A percentile compares a stretch with the other conserved stretches of the same genome.
phyloP scores from a whole-genome alignment of 2,329 filamentous ascomycete species.

The Xylaria sp. region DNA sequence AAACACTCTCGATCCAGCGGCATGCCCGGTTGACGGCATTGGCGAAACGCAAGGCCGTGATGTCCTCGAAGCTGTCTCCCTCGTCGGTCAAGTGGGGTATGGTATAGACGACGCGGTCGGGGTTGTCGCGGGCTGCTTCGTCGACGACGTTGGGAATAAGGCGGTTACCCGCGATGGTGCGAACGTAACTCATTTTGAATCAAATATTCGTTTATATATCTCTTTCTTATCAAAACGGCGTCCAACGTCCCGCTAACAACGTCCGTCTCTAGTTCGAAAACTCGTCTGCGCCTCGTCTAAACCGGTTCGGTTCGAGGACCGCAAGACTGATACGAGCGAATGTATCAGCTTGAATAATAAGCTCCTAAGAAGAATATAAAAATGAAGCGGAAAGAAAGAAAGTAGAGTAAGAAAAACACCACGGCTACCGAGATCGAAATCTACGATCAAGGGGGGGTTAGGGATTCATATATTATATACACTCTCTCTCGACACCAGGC shows the following conservation, averaged over 20 bases:
- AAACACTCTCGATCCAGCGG: slow-evolving; percentile 31
- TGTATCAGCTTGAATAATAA: slow-evolving; percentile 16
- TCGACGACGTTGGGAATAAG: slow-evolving; percentile 35
- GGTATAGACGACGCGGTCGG: slow-evolving; percentile 33
- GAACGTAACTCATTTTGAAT: slow-evolving; percentile 25
- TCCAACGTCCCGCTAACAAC: background rate
- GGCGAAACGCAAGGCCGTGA: slow-evolving; percentile 32
- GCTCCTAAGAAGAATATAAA: slow-evolving; percentile 16
- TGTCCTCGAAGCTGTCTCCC: slow-evolving; percentile 33
- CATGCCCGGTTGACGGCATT: slow-evolving; percentile 33
- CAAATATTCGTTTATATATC: background rate
- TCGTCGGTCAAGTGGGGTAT: slow-evolving; percentile 32
- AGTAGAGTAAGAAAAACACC: slow-evolving; percentile 27
- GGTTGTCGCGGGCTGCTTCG: slow-evolving; percentile 30
- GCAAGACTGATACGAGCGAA: slow-evolving; percentile 17
- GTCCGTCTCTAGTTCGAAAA: slow-evolving; percentile 1
- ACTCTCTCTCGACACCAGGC: background rate
- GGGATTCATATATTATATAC: slow-evolving; percentile 24
- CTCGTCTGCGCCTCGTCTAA: background rate
- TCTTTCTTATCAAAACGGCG: background rate
- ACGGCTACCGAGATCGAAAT: slow-evolving; percentile 19
- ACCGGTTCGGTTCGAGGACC: background rate
- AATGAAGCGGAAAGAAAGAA: slow-evolving; percentile 25
- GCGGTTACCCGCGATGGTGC: slow-evolving; percentile 28
- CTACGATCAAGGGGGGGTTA: slow-evolving; percentile 8